Evolutionary conservation across 768 basidiomycete species (phyloP), one percentile per base, ranked within the genome.

Genomic region (Leccinum obscurum): DNA sequence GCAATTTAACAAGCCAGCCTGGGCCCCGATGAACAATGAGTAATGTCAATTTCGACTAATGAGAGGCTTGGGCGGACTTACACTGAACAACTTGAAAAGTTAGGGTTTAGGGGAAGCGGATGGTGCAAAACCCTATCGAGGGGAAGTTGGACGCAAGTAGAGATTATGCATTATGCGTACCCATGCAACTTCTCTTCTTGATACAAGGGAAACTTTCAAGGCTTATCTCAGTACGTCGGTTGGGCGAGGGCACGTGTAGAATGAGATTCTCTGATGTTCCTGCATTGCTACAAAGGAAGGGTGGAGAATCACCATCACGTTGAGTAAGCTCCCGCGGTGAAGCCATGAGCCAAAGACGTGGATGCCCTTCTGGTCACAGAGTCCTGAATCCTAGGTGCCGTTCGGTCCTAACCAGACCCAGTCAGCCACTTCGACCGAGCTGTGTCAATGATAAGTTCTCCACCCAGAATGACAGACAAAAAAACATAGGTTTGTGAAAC

Each of bases 281-380:
- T 59, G 57, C 59, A 60, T 60, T 58, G 57, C 56, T 68, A 59
- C 61, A 61, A 70, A 61, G 53, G 69, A 69, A 70, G 68, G 30
- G 26, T 65, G 68, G 68, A 65, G 68, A 70, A 68, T 70, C 67
- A 24, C 59, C 56, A 60, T 56, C 65, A 60, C 53, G 48, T 62
- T 57, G 57, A 52, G 56, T 44, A 51, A 22, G 58, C 66, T 63
- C 52, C 68, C 59, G 63, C 59, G 56, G 56, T 62, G 60, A 60
- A 57, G 54, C 55, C 65, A 62, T 57, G 67, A 64, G 55, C 57
- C 59, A 56, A 62, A 62, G 64, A 58, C 54, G 61, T 69, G 68
- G 55, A 52, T 48, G 35, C 57, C 49, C 49, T 59, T 57, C 34
- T 50, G 35, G 60, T 39, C 48, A 54, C 56, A 4, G 37, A 54